Evolutionary conservation across 768 basidiomycete genomes (phyloP).

Genomic region (Lactarius hatsudake): DNA sequence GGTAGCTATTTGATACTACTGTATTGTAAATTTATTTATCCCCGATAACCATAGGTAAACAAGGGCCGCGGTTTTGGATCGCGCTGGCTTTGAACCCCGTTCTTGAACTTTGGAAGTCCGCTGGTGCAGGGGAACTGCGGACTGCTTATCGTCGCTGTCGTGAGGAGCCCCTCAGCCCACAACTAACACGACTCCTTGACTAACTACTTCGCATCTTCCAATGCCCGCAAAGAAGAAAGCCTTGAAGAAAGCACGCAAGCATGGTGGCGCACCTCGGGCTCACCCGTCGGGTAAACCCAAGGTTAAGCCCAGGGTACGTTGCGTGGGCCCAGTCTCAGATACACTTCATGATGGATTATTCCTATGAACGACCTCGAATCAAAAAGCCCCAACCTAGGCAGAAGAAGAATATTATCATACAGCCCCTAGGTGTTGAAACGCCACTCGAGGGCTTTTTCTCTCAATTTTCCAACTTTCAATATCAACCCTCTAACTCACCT

Average conservation of each 20-base stretch:
- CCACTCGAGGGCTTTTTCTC: constrained; percentile 26
- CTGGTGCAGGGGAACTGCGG: too few species aligned
- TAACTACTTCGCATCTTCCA: too few species aligned
- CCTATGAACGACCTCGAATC: neutral
- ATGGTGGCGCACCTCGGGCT: neutral
- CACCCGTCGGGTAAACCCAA: neutral
- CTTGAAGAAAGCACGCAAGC: neutral
- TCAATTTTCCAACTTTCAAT: constrained; percentile 18
- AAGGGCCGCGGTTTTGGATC: too few species aligned
- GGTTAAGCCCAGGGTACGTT: neutral
- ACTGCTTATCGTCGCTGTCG: too few species aligned
- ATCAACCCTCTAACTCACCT: constrained; percentile 10
- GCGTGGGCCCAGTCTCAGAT: too few species aligned
- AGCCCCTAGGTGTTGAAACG: neutral
- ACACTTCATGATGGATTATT: too few species aligned
- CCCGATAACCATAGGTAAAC: too few species aligned
- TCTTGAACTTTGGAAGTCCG: too few species aligned
- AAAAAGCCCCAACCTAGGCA: neutral
- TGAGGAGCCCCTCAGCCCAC: neutral
- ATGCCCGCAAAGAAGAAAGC: neutral
- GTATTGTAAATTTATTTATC: too few species aligned
- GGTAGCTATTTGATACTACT: too few species aligned
- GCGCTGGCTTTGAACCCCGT: too few species aligned
- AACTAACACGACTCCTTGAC: neutral
- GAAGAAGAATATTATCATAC: neutral